Percentiles rank a stretch among this genome's conserved stretches.
These are phyloP conservation scores for Setaria viridis DNA, from an alignment of 202 grass and related monocot genomes.

Conservation along the genomic window DNA sequence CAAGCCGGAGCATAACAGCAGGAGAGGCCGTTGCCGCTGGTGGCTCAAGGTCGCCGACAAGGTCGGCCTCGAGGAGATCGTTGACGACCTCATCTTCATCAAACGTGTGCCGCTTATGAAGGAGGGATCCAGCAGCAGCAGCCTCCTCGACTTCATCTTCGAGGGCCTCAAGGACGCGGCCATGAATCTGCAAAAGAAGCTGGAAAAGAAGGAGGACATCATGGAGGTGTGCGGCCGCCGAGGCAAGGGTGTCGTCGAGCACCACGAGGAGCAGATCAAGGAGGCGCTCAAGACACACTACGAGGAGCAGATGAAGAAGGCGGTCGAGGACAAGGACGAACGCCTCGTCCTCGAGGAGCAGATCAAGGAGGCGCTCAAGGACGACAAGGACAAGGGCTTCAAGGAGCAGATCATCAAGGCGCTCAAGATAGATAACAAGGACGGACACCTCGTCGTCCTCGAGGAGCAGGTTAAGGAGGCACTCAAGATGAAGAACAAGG, in stretches of 20 bases:
- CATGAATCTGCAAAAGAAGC: no score
- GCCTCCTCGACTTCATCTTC: constrained; percentile 23
- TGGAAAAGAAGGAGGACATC: background rate
- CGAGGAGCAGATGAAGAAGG: background rate
- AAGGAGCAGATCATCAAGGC: rapidly evolving
- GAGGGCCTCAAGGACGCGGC: background rate
- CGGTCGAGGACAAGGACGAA: background rate
- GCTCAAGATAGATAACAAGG: background rate
- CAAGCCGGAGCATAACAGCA: background rate
- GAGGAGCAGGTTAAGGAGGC: rapidly evolving
- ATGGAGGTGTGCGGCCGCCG: background rate
- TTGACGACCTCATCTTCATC: constrained; percentile 42
- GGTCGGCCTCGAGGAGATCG: background rate
- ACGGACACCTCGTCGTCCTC: background rate
- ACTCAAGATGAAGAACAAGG: background rate
- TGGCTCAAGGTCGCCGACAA: background rate
- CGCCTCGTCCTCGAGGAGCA: no score
- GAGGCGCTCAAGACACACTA: background rate
- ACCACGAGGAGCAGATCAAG: rapidly evolving
- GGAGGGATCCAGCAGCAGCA: rapidly evolving
- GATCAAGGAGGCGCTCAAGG: background rate
- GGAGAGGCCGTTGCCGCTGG: background rate
- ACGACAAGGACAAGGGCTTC: background rate
- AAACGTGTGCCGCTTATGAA: background rate
- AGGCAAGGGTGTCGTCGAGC: background rate